Percentiles rank a stretch among this genome's conserved stretches.
Conservation (phyloP, 1,284 basidiomycete genomes). For the Austroboletus novae-zelandiae region DNA sequence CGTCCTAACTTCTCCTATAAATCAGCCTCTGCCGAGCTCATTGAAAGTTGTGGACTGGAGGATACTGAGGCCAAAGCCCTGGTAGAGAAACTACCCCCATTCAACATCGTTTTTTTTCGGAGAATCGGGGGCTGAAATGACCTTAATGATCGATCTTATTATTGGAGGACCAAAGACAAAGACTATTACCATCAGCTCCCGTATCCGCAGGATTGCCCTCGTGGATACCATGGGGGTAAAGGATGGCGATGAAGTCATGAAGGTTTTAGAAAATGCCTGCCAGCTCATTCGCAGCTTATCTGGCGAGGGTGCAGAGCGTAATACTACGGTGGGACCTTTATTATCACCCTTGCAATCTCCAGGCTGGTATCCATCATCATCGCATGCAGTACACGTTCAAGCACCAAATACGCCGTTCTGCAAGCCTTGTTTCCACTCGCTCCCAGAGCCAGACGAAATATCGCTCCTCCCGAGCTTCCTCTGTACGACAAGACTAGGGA, state of each 20-base stretch:
- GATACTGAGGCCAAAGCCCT: background rate
- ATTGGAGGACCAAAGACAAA: background rate
- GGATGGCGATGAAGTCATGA: background rate
- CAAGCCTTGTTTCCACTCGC: conserved; percentile 53
- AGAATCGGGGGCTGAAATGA: too few species aligned
- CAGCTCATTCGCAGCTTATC: conserved; percentile 2
- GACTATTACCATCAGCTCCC: background rate
- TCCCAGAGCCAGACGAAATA: conserved; percentile 50
- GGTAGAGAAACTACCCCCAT: background rate
- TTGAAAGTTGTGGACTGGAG: background rate
- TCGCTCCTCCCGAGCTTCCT: conserved; percentile 55
- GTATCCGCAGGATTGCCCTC: background rate
- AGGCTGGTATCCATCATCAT: too few species aligned
- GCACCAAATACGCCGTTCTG: conserved; percentile 45
- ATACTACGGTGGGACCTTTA: too few species aligned
- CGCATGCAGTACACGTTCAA: background rate
- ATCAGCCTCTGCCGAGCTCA: background rate
- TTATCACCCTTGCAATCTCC: too few species aligned
- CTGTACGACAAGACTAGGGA: conserved; percentile 64
- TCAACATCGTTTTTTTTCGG: background rate
- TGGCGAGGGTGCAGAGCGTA: background rate
- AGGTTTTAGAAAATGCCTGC: background rate
- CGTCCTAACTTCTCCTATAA: background rate
- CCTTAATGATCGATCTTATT: conserved; percentile 9
- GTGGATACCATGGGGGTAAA: conserved; percentile 29